phyloP scores from a whole-genome alignment of 345 rosid genomes.

The Cardamine occulta region DNA sequence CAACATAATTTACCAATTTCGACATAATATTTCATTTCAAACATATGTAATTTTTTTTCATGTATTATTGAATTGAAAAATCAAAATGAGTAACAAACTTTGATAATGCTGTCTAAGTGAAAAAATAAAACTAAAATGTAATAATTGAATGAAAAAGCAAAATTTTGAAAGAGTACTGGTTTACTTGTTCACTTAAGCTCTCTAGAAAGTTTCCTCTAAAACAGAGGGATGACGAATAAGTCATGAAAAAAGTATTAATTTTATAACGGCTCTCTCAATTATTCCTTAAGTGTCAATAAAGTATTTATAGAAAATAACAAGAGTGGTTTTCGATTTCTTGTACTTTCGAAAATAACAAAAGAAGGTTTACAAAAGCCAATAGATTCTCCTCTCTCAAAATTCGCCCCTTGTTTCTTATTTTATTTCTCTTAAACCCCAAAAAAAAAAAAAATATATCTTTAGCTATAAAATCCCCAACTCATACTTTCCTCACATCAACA shows the following conservation, averaged over 20 bases:
- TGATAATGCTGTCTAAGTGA: not conserved
- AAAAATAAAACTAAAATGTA: not conserved
- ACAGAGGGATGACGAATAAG: not conserved
- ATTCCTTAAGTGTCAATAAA: conserved; percentile 34
- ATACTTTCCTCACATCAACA: conserved; percentile 26
- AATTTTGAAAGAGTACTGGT: not conserved
- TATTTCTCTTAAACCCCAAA: conserved; percentile 27
- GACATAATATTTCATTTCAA: too few relatives aligned
- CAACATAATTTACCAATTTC: not conserved
- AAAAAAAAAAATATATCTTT: conserved; percentile 15
- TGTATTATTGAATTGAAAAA: not conserved
- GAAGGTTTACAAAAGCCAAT: conserved; percentile 48
- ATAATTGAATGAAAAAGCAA: conserved; percentile 9
- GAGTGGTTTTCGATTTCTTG: conserved; percentile 40
- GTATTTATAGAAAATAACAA: conserved; percentile 25
- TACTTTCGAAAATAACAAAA: conserved; percentile 19
- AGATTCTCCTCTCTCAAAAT: conserved; percentile 47
- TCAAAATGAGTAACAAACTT: not conserved
- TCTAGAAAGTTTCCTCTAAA: not conserved
- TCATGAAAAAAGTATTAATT: not conserved
- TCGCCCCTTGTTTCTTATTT: conserved; percentile 50
- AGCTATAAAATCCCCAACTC: conserved; percentile 45
- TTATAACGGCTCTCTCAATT: conserved; percentile 19
- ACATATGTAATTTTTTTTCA: too few relatives aligned
- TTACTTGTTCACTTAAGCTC: not conserved